Base-by-base conservation (phyloP, 2,329 filamentous ascomycete genomes). In the Calonectria naviculata region DNA sequence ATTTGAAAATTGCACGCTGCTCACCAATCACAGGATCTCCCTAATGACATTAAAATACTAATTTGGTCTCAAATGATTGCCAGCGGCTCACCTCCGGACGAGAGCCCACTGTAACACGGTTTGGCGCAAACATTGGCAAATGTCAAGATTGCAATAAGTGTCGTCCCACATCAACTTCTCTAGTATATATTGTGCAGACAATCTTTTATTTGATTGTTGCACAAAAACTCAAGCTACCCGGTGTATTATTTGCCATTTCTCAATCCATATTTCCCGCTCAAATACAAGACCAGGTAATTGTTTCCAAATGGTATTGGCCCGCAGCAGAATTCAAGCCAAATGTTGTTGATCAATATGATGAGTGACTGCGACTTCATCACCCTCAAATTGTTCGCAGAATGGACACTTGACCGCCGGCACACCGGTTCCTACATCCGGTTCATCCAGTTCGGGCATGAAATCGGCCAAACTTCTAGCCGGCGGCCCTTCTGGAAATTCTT, bases 341-440 rank as follows among this genome's bases (percentile, higher is more conserved):
- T 84, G 83, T 52, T 78, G 74, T 29, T 74, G 74, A 24, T 84
- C 89, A 70, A 94, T 91, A 76, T 94, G 93, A 80, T 92, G 87
- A 12, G 89, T 89, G 12, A 94, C 91, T 10, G 92, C 93, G 1
- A 85, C 83, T 76, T 92, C 92, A 74, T 94, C 92, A 1, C 93
- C 93, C 74, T 92, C 87, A 79, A 94, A 94, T 0, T 78, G 82
- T 4, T 86, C 86, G 78, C 93, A 94, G 1, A 94, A 89, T 0
- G 93, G 93, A 79, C 93, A 94, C 7, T 81, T 86, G 6, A 81
- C 74, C 4, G 68, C 71, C 21, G 54, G 60, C 62, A 47, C 68
- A 15, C 36, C 61, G 31, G 46, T 41, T 9, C 79, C 46, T 74
- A 73, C 36, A 28, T 63, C 49, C 60, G 44, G 41, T 75, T 82